Percentiles rank a stretch among this genome's conserved stretches.
Conservation (phyloP, 805 yeast species). For the Schwanniomyces sp. region DNA sequence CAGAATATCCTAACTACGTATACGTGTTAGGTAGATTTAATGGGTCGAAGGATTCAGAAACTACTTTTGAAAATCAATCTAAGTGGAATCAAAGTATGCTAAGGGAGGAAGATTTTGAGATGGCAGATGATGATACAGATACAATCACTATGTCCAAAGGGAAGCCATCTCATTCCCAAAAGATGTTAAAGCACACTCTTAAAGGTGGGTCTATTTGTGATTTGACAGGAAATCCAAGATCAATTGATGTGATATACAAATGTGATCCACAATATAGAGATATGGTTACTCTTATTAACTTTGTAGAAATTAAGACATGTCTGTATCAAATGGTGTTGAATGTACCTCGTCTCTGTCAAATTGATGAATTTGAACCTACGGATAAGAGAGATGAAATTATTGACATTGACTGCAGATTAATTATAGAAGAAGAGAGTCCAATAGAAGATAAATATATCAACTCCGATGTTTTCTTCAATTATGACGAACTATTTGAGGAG, state of each 20-base stretch:
- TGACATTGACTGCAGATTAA: constrained; percentile 28
- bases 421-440: background rate
- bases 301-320: constrained; percentile 57
- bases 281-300: constrained; percentile 29
- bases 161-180: constrained; percentile 17
- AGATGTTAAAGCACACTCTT: constrained; percentile 37
- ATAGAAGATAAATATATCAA: background rate
- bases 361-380: constrained; percentile 31
- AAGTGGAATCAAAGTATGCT: constrained; percentile 14
- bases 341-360: constrained; percentile 50
- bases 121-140: constrained; percentile 29
- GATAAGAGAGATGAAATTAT: constrained; percentile 21
- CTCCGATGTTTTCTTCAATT: constrained; percentile 11
- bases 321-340: constrained; percentile 52
- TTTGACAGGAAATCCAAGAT: constrained; percentile 51
- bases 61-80: constrained; percentile 20
- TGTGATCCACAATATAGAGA: constrained; percentile 43
- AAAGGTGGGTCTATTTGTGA: constrained; percentile 59
- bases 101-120: constrained; percentile 21
- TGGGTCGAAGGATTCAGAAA: constrained; percentile 13
- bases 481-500: constrained; percentile 5
- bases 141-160: constrained; percentile 16
- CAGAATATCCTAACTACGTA: constrained; percentile 29
- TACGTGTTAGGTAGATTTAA: constrained; percentile 36
- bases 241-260: constrained; percentile 53